Evolutionary conservation across 495 filamentous ascomycete genomes (phyloP).

Genomic region (Aspergillus ellipticus): DNA sequence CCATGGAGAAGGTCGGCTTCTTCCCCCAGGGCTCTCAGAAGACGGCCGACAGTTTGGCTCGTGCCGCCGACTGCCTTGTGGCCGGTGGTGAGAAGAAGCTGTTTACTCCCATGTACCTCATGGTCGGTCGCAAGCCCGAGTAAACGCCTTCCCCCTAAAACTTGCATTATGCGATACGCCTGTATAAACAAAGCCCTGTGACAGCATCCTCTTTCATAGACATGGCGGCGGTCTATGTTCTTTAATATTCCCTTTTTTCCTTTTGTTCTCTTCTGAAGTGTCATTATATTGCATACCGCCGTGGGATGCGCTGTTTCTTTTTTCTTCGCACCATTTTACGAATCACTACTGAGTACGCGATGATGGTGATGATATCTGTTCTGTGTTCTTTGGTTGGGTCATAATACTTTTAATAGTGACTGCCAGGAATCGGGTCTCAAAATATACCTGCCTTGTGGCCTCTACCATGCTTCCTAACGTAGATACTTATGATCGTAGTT

Average conservation of each 20-base stretch:
- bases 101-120: constrained; percentile 99
- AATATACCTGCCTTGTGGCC: too few relatives aligned
- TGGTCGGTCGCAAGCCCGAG: constrained; percentile 88
- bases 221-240: constrained; percentile 18
- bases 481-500: too few relatives aligned
- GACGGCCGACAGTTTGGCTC: constrained; percentile 84
- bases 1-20: constrained; percentile 68
- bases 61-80: constrained; percentile 83
- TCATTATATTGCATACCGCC: constrained; percentile 23
- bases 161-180: constrained; percentile 9
- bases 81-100: constrained; percentile 88
- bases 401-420: constrained; percentile 1
- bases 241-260: constrained; percentile 18
- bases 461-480: too few relatives aligned
- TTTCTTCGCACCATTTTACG: constrained; percentile 13
- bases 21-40: constrained; percentile 87
- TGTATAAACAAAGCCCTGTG: constrained; percentile 14
- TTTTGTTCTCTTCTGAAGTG: constrained; percentile 10
- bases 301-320: constrained; percentile 14
- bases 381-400: constrained; percentile 1
- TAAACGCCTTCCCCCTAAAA: constrained; percentile 18
- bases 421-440: background rate
- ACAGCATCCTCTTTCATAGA: constrained; percentile 13
- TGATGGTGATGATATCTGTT: constrained; percentile 19
- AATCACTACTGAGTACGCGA: constrained; percentile 18